phyloP scores from a whole-genome alignment of 2,329 filamentous ascomycete species.

The Cladobotryum protrusum region DNA sequence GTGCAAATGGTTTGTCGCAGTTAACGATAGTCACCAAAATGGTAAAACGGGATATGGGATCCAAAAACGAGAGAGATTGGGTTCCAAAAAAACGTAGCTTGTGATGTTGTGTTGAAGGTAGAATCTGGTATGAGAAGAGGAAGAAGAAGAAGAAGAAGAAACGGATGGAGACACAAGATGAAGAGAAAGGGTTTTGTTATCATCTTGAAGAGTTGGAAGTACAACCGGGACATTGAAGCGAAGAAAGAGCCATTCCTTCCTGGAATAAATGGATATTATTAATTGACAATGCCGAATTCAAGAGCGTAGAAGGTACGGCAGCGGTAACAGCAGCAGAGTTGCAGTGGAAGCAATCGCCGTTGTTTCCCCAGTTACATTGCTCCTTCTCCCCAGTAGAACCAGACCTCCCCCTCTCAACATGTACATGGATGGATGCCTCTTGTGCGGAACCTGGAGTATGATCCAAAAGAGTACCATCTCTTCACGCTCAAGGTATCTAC shows the following conservation, averaged over 20 bases:
- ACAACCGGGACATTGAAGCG: background rate
- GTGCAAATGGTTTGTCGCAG: constrained; percentile 20
- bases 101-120: constrained; percentile 17
- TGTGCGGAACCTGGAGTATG: too few species aligned
- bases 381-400: background rate
- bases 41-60: constrained; percentile 17
- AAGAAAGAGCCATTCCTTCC: constrained; percentile 3
- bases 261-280: too few species aligned
- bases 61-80: constrained; percentile 27
- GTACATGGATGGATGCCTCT: background rate
- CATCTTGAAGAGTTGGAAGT: too few species aligned
- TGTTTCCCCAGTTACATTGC: background rate
- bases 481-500: too few species aligned
- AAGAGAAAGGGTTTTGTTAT: background rate
- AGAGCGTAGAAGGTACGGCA: too few species aligned
- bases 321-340: too few species aligned
- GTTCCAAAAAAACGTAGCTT: constrained; percentile 20
- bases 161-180: constrained; percentile 3
- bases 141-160: constrained; percentile 14
- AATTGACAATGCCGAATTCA: too few species aligned
- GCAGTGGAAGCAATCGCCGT: too few species aligned
- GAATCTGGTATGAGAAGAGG: constrained; percentile 15
- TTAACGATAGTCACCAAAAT: constrained; percentile 29
- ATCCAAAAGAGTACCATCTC: too few species aligned
- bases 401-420: background rate